Percentiles rank a stretch among this genome's conserved stretches.
Conservation (phyloP, 23 red algal genomes). For the Gracilaria domingensis region DNA sequence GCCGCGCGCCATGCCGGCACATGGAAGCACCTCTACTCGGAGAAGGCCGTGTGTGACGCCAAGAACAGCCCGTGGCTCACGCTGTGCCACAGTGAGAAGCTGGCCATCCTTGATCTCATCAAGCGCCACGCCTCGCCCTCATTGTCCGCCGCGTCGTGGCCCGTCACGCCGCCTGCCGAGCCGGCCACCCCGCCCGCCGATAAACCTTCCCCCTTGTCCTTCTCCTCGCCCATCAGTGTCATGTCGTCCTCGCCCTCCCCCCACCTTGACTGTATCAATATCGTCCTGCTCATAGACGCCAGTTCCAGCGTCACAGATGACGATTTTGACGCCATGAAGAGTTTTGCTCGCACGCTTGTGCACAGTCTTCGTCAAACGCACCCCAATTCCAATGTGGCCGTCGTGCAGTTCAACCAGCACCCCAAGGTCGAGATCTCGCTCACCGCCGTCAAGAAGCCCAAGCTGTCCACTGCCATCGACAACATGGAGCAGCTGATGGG, state of each 20-base stretch:
- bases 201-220: conserved; percentile 22
- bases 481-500: conserved; percentile 95
- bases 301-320: conserved; percentile 88
- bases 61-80: conserved; percentile 70
- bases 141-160: conserved; percentile 13
- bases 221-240: conserved; percentile 69
- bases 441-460: conserved; percentile 53
- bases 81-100: conserved; percentile 67
- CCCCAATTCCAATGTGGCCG: conserved; percentile 49
- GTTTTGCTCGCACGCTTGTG: conserved; percentile 76
- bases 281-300: conserved; percentile 85
- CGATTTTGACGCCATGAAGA: conserved; percentile 89
- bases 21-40: conserved; percentile 87
- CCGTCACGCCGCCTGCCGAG: neutral
- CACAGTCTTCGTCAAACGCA: conserved; percentile 65
- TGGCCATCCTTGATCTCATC: conserved; percentile 86
- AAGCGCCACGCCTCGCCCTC: conserved; percentile 43
- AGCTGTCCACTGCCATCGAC: conserved; percentile 68
- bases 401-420: conserved; percentile 97
- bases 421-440: conserved; percentile 76
- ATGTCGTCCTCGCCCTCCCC: conserved; percentile 13
- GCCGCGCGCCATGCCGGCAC: conserved; percentile 84
- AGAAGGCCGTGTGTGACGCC: conserved; percentile 72
- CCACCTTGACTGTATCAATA: conserved; percentile 35
- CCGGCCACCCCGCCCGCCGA: conserved; percentile 49